Evolutionary conservation across 371 early-diverging fungal species (phyloP).

Genomic region (Circinella minor): DNA sequence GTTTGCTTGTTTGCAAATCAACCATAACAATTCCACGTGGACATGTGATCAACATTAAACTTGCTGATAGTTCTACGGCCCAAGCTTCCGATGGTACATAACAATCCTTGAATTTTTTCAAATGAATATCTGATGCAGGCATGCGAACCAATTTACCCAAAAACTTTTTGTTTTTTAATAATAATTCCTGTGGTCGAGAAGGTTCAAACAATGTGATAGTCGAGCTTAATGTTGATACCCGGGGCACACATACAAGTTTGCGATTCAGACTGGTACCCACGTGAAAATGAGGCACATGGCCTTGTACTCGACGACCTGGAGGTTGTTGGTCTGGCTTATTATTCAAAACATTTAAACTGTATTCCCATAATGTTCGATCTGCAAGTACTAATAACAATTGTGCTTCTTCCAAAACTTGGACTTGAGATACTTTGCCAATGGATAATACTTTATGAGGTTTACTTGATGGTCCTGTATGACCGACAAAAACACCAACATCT

Average conservation of each 20-base stretch:
- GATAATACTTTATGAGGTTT: constrained; percentile 39
- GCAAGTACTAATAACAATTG: constrained; percentile 44
- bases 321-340: constrained; percentile 38
- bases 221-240: constrained; percentile 34
- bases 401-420: constrained; percentile 42
- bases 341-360: constrained; percentile 39
- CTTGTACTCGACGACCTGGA: constrained; percentile 34
- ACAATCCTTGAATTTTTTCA: constrained; percentile 39
- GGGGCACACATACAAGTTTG: constrained; percentile 46
- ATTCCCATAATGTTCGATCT: constrained; percentile 45
- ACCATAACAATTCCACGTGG: constrained; percentile 49
- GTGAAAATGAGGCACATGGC: constrained; percentile 46
- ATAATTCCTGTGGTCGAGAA: constrained; percentile 21
- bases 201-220: constrained; percentile 38
- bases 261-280: constrained; percentile 40
- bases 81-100: constrained; percentile 52
- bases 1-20: constrained; percentile 47
- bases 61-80: constrained; percentile 41
- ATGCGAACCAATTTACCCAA: constrained; percentile 10
- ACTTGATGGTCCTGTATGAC: constrained; percentile 28
- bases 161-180: constrained; percentile 15
- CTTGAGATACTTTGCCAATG: constrained; percentile 36
- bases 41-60: constrained; percentile 48
- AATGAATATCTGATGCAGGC: constrained; percentile 25
- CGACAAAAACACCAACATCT: constrained; percentile 50